Evolutionary conservation across 164 flowering plant genomes (phyloP).

Genomic region (Warburgia ugandensis): DNA sequence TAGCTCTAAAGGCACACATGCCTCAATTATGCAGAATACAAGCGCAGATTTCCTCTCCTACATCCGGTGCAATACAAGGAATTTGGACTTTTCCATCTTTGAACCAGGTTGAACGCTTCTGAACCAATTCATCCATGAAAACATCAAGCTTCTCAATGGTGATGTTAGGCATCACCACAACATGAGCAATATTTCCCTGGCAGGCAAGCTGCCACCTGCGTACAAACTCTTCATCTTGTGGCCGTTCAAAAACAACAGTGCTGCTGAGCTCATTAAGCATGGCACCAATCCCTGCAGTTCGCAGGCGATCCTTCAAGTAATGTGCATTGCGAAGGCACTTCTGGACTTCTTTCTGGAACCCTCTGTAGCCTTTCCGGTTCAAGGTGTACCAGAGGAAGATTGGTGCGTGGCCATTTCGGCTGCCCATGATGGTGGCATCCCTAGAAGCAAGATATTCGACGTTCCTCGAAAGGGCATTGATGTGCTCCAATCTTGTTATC

Average conservation of each 20-base stretch:
- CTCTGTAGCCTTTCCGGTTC: conserved; percentile 82
- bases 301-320: conserved; percentile 70
- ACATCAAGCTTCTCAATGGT: conserved; percentile 66
- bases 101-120: conserved; percentile 59
- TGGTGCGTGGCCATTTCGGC: conserved; percentile 96
- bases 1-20: too few relatives aligned
- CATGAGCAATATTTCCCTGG: conserved; percentile 86
- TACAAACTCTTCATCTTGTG: conserved; percentile 72
- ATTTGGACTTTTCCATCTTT: conserved; percentile 40
- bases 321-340: conserved; percentile 90
- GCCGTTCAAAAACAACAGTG: conserved; percentile 93
- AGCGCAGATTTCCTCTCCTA: conserved; percentile 58
- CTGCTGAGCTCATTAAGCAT: conserved; percentile 97
- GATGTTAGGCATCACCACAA: conserved; percentile 91
- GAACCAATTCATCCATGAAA: conserved; percentile 54
- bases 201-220: conserved; percentile 96
- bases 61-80: conserved; percentile 65
- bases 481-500: conserved; percentile 78
- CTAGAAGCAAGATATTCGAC: conserved; percentile 95
- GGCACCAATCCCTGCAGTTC: conserved; percentile 68
- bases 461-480: conserved; percentile 77
- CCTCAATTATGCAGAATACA: conserved; percentile 53
- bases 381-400: conserved; percentile 94
- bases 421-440: conserved; percentile 98
- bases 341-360: conserved; percentile 93